A percentile compares a stretch with the other conserved stretches of the same genome.
Evolutionary conservation across 2,329 filamentous ascomycete genomes (phyloP).

Genomic region (Tolypocladium capitatum): DNA sequence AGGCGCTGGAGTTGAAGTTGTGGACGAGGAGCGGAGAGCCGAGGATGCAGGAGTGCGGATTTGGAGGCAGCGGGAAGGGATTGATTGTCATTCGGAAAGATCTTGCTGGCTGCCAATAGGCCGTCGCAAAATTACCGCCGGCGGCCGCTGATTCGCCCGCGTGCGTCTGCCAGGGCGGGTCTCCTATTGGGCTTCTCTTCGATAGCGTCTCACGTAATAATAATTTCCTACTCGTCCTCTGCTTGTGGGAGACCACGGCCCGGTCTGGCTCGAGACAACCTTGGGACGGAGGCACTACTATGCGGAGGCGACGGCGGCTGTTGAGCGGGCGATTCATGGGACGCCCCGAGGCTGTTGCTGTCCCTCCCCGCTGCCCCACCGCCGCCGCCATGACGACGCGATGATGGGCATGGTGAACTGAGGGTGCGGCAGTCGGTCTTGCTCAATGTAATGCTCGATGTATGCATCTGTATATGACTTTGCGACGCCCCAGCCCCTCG

Average conservation of each 20-base stretch:
- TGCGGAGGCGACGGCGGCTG: neutral
- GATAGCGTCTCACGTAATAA: too few species aligned
- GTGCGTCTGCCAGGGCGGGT: too few species aligned
- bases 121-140: constrained; percentile 14
- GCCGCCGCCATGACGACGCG: neutral
- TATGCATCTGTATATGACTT: neutral
- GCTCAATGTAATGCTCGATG: neutral
- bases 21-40: neutral
- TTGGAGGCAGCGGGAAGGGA: too few species aligned
- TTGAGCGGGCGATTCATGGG: neutral
- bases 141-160: constrained; percentile 9
- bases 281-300: too few species aligned
- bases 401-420: neutral
- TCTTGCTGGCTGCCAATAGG: too few species aligned
- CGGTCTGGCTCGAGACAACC: neutral
- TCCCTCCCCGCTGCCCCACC: neutral
- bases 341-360: neutral
- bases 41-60: neutral
- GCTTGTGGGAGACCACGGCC: neutral
- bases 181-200: too few species aligned
- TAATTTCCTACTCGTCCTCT: too few species aligned
- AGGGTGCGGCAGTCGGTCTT: neutral
- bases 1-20: neutral
- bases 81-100: constrained; percentile 1
- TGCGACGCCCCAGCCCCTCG: neutral